Evolutionary conservation across 2,329 filamentous ascomycete genomes (phyloP).

Genomic region (Clathrospora elynae): DNA sequence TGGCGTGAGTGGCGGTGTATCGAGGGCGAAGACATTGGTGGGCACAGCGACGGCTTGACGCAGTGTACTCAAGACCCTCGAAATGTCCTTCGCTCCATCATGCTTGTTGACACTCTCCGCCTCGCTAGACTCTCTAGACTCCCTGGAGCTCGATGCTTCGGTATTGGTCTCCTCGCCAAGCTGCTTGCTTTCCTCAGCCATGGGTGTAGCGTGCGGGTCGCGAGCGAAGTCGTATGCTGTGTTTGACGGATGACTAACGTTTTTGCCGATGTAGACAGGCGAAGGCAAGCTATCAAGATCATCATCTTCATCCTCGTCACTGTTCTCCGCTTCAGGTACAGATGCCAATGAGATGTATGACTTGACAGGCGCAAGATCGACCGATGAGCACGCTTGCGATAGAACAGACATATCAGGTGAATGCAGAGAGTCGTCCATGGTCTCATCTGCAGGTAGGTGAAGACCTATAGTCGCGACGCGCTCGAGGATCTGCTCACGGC

Average conservation of each 20-base stretch:
- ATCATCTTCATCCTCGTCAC: constrained; percentile 28
- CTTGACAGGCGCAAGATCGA: constrained; percentile 33
- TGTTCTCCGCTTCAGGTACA: constrained; percentile 29
- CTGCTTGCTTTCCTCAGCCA: constrained; percentile 20
- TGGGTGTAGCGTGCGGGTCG: constrained; percentile 21
- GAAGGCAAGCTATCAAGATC: constrained; percentile 27
- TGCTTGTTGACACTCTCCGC: constrained; percentile 21
- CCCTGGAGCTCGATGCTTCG: constrained; percentile 4
- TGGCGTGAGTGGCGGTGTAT: constrained; percentile 22
- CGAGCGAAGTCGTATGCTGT: constrained; percentile 8
- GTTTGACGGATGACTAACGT: constrained; percentile 5
- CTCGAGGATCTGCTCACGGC: constrained; percentile 36
- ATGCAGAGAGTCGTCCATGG: constrained; percentile 16
- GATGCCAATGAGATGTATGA: constrained; percentile 37
- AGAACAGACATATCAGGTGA: constrained; percentile 33
- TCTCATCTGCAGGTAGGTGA: constrained; percentile 36
- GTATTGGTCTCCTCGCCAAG: constrained; percentile 13
- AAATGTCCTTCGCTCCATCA: constrained; percentile 22
- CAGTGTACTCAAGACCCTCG: constrained; percentile 13
- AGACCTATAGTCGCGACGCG: constrained; percentile 35
- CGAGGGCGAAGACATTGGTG: constrained; percentile 13
- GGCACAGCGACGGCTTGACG: constrained; percentile 20
- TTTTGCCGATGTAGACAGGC: constrained; percentile 22
- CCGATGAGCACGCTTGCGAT: constrained; percentile 41
- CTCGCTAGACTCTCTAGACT: constrained; percentile 17